A percentile compares a stretch with the other conserved stretches of the same genome.
Conservation (phyloP, 345 rosid genomes). For the Angophora floribunda region DNA sequence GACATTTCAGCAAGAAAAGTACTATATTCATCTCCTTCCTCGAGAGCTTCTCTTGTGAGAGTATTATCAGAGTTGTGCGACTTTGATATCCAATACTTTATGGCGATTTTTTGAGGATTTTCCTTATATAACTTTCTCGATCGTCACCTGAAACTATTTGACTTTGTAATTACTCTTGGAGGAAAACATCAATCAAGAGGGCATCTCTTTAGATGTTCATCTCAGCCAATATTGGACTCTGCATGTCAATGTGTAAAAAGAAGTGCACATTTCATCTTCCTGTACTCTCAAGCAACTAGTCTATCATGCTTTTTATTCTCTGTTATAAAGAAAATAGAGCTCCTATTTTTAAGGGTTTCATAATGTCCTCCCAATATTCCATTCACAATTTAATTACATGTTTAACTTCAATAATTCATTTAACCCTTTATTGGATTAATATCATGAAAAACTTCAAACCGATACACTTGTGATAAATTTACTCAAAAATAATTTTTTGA, state of each 20-base stretch:
- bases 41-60: too few relatives aligned
- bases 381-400: not conserved
- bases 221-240: not conserved
- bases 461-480: too few relatives aligned
- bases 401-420: not conserved
- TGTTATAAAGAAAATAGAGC: not conserved
- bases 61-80: too few relatives aligned
- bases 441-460: accelerated
- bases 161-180: not conserved
- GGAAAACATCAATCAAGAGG: not conserved
- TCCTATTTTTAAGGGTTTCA: not conserved
- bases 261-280: not conserved
- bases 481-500: accelerated
- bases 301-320: not conserved
- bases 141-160: not conserved
- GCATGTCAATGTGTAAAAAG: not conserved
- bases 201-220: not conserved
- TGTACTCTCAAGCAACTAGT: not conserved
- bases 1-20: too few relatives aligned
- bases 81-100: too few relatives aligned
- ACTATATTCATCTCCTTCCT: too few relatives aligned
- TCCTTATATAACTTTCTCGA: not conserved
- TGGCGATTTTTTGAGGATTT: not conserved
- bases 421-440: not conserved
- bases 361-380: not conserved